Base-by-base conservation (phyloP, 208 protist genomes). In the Acanthamoeba royreba region DNA sequence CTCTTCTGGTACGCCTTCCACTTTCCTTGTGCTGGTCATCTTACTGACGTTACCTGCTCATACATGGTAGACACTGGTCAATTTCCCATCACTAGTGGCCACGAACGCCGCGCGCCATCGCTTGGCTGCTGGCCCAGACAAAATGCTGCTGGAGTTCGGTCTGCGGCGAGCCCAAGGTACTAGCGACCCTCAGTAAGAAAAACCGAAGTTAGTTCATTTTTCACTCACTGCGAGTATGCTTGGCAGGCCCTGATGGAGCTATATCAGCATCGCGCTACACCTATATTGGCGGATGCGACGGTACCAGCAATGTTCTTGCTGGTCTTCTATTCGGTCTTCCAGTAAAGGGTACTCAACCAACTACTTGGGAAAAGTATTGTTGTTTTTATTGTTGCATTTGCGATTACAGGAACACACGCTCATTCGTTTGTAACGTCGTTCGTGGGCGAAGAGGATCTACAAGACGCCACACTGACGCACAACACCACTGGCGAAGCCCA, bases 61-160 rank as follows among this genome's bases (percentile, higher is more conserved):
- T 9, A 88, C 25, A 38, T 95, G 13, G 40, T 77, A 97, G 40
- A 96, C 61, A 8, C 31, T 97, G 4, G 77, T 98, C 52, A 98
- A 97, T 74, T 98, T 95, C 66, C 43, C 96, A 13, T 95, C 96
- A 28, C 94, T 99, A 17, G 94, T 99, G 0, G 85, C 93, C 11
- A 99, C 98, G 0, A 99, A 99, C 58, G 98, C 98, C 7, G 94
- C 95, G 22, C 83, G 98, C 31, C 96, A 97, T 42, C 46, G 93
- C 33, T 17, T 92, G 69, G 96, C 86, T 5, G 94, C 94, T 38
- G 96, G 95, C 31, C 83, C 85, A 31, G 93, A 98, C 31, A 96
- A 94, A 28, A 25, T 74, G 8, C 77, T 99, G 38, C 58, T 99
- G n/a, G 98, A 99, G 92, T 98, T 99, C 93, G 98, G 98, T 31